phyloP scores from a whole-genome alignment of 2,329 filamentous ascomycete species.

The Zasmidium citrigriseum region DNA sequence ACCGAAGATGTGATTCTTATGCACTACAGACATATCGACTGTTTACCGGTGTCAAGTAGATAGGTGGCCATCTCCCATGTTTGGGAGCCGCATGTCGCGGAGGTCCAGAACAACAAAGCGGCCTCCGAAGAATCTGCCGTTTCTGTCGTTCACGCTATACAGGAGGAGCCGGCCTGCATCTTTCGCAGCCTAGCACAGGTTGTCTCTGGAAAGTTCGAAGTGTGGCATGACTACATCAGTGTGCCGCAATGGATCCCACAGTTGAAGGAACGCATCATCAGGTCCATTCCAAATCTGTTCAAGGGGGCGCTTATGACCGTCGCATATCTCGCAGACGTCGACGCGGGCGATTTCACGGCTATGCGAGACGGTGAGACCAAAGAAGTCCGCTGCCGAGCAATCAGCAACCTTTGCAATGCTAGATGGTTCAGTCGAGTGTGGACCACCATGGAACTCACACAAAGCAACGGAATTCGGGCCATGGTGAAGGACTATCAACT shows the following conservation, averaged over 20 bases:
- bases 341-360: neutral
- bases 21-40: too few species aligned
- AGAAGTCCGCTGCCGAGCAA: neutral
- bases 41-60: too few species aligned
- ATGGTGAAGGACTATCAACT: neutral
- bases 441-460: neutral
- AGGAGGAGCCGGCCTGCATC: neutral
- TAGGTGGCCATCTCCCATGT: constrained; percentile 2
- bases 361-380: neutral
- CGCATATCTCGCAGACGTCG: neutral
- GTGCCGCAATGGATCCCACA: neutral
- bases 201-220: neutral
- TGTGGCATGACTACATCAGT: neutral
- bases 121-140: neutral
- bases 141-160: neutral
- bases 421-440: neutral
- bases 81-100: neutral
- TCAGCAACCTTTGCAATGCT: neutral
- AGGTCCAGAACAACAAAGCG: neutral
- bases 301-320: neutral
- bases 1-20: too few species aligned
- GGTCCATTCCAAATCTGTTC: neutral
- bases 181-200: neutral
- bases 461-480: neutral
- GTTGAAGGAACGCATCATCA: neutral